Percentiles rank a stretch among this genome's conserved stretches.
Evolutionary conservation across 2,329 filamentous ascomycete species (phyloP).

Genomic region (Sclerotiophoma versabilis): DNA sequence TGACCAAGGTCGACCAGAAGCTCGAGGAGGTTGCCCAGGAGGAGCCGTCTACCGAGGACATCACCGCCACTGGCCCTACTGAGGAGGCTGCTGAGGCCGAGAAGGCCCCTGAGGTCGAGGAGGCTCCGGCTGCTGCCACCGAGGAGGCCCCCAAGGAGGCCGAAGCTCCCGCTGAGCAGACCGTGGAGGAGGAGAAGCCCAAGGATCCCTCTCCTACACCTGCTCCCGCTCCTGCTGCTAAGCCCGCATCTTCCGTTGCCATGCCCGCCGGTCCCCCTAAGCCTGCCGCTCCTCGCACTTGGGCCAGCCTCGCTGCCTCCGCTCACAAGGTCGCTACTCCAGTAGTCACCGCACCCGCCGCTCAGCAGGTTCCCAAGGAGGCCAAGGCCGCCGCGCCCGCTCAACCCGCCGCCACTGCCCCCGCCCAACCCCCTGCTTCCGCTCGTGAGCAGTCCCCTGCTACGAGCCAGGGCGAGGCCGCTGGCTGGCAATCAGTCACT

Average conservation of each 20-base stretch:
- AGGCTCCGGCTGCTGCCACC: slow-evolving; percentile 46
- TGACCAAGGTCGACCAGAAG: slow-evolving; percentile 71
- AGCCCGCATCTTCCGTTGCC: slow-evolving; percentile 61
- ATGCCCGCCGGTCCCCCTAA: slow-evolving; percentile 66
- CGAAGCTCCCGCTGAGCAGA: slow-evolving; percentile 43
- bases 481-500: slow-evolving; percentile 86
- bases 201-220: slow-evolving; percentile 67
- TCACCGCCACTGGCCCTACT: slow-evolving; percentile 46
- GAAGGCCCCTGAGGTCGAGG: slow-evolving; percentile 50
- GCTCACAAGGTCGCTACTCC: slow-evolving; percentile 55
- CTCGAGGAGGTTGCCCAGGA: slow-evolving; percentile 66
- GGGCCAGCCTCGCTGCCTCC: slow-evolving; percentile 73
- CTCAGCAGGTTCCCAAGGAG: slow-evolving; percentile 44
- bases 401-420: slow-evolving; percentile 25
- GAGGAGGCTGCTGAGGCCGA: slow-evolving; percentile 45
- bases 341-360: slow-evolving; percentile 46
- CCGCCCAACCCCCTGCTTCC: slow-evolving; percentile 42
- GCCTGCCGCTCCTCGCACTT: slow-evolving; percentile 66
- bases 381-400: slow-evolving; percentile 48
- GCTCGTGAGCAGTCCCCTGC: slow-evolving; percentile 48
- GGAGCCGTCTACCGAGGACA: slow-evolving; percentile 35
- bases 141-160: slow-evolving; percentile 49
- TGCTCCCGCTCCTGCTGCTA: slow-evolving; percentile 57
- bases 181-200: slow-evolving; percentile 64
- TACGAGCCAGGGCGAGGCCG: slow-evolving; percentile 61